Base-by-base conservation (phyloP, 805 yeast species). In the Hemisphaericaspora nanyangensis region DNA sequence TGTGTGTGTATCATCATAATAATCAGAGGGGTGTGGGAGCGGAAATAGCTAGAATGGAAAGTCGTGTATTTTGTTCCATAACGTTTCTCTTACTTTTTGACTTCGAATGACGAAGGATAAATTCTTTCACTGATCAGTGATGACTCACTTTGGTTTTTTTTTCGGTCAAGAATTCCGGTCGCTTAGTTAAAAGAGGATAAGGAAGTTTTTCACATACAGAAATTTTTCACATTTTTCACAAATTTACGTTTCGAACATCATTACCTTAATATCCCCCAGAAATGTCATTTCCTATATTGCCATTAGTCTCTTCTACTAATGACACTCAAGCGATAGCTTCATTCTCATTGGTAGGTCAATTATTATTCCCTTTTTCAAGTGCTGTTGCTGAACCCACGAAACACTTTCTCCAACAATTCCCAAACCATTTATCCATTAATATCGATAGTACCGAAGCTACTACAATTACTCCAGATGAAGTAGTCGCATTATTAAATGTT, bases 401-500 rank as follows among this genome's bases (percentile, higher is more conserved):
- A 45, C 62, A 60, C 42, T 63, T 54, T 27, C 49, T 63, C 26
- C 47, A 51, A 36, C 52, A 48, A 15, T 64, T 56, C 43, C 71
- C 72, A 5, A 20, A 40, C 24, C 49, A 52, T 22, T 47, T 63
- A 26, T 54, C 54, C 25, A 52, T 68, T 15, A 45, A 49, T 26
- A 59, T 68, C 17, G 70, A 65, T 44, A 61, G 62, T 17, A 43
- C 56, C 2, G 39, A 36, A 5, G 30, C 39, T 4, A 35, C 42
- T 6, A n/a, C n/a, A n/a, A 58, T 65, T 26, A 57, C 63, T 19
- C 65, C 68, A 29, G 83, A 80, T 42, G 57, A 55, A 13, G 53
- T 69, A 15, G 63, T 80, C 29, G 73, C 65, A 7, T 54, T 83
- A 28, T 68, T 85, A 41, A 84, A 85, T 52, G 67, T 65, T 36